phyloP scores from a whole-genome alignment of 2,329 filamentous ascomycete genomes.

The Sclerotinia nivalis region DNA sequence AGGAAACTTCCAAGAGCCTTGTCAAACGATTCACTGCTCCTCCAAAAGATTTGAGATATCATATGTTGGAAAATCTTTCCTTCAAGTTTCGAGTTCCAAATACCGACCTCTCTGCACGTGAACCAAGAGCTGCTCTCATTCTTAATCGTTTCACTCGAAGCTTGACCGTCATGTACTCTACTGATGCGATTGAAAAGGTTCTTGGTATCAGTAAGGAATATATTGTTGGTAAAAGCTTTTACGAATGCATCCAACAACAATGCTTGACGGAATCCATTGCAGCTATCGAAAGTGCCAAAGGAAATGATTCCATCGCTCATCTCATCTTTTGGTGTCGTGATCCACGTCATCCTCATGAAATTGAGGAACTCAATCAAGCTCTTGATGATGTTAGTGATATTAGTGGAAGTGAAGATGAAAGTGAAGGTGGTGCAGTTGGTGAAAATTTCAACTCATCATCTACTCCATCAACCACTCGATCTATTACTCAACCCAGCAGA shows the following conservation, averaged over 20 bases:
- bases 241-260: conserved; percentile 79
- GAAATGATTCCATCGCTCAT: conserved; percentile 88
- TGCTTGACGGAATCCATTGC: conserved; percentile 75
- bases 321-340: conserved; percentile 83
- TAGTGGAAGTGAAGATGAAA: conserved; percentile 50
- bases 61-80: conserved; percentile 85
- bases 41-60: conserved; percentile 79
- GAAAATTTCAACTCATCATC: conserved; percentile 42
- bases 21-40: conserved; percentile 75
- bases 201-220: conserved; percentile 70
- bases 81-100: conserved; percentile 70
- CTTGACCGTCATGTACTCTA: conserved; percentile 83
- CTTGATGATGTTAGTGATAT: conserved; percentile 45
- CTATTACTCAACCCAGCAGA: conserved; percentile 39
- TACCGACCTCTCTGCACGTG: conserved; percentile 59
- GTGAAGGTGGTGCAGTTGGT: conserved; percentile 13
- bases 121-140: conserved; percentile 81
- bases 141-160: conserved; percentile 84
- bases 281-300: conserved; percentile 81
- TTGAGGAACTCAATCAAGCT: conserved; percentile 50
- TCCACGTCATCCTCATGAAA: conserved; percentile 54
- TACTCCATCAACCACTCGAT: conserved; percentile 41
- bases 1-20: conserved; percentile 7
- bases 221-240: conserved; percentile 77
- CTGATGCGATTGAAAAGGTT: conserved; percentile 72